These are phyloP conservation scores for Shiraia sp. DNA, from an alignment of 2,329 filamentous ascomycete species.

Conservation along the genomic window DNA sequence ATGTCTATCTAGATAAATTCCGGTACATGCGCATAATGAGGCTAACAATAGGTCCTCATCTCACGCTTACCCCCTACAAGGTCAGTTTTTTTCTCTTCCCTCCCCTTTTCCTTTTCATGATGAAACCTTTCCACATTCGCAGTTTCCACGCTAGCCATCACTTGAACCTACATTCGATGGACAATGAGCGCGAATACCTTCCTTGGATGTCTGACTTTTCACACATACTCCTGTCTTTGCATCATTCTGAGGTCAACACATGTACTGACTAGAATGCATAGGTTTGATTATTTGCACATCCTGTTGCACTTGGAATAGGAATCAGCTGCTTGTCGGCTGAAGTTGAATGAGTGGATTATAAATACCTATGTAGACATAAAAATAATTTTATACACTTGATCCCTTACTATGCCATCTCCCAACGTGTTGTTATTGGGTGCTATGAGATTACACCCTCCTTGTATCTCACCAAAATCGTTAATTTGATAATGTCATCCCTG, in stretches of 20 bases:
- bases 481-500: no score
- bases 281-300: constrained; percentile 2
- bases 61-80: constrained; percentile 5
- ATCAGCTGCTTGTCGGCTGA: no score
- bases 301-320: no score
- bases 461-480: no score
- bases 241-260: constrained; percentile 6
- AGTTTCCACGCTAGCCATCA: constrained; percentile 82
- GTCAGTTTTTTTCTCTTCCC: constrained; percentile 36
- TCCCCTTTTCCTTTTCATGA: constrained; percentile 54
- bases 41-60: constrained; percentile 3
- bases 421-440: no score
- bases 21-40: neutral
- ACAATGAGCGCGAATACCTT: constrained; percentile 69
- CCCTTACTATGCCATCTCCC: no score
- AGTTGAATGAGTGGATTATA: no score
- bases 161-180: constrained; percentile 65
- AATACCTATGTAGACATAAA: no score
- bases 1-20: neutral
- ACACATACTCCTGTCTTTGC: constrained; percentile 7
- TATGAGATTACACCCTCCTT: no score
- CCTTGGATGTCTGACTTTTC: constrained; percentile 74
- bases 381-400: no score
- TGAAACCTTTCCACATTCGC: constrained; percentile 81
- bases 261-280: constrained; percentile 22